Base-by-base conservation (phyloP, 192 early-diverging fungal species). In the Gamsiella multidivaricata region DNA sequence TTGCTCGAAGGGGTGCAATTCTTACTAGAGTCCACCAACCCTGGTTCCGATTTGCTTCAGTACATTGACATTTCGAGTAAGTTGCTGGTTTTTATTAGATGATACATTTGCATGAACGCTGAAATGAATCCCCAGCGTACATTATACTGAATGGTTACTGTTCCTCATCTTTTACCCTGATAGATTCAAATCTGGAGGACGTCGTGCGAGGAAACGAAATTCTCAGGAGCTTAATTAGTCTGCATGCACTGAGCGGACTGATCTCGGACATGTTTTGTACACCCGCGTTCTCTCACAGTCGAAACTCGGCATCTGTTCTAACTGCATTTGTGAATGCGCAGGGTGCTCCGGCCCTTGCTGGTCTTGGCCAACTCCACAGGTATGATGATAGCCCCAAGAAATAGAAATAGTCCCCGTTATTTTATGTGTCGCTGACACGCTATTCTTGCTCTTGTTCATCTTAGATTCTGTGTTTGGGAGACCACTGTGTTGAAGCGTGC, bases 231-330 rank as follows among this genome's bases (percentile, higher is more conserved):
- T 67, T 94, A 61, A 86, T 91, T 25, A 82, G 80, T 22, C 65
- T 95, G 10, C 83, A 91, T 33, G 88, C 87, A 2, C 80, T 88
- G 50, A 80, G 89, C 43, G 84, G 86, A 20, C 61, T 96, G 29
- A 62, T 92, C 14, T 86, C 90, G 8, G 92, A 94, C 63, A 83
- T 93, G 31, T 95, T 87, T 80, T 90, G 81, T 56, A 83, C 89
- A 0, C 86, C 91, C 22, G 61, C 82, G 8, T 83, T 90, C 52
- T 88, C 91, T 2, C 91, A 93, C 65, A 83, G 83, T 14, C 86
- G 87, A 39, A 89, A 85, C 59, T 86, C 88, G 34, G 65, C 79
- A 8, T 82, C 90, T 23, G 74, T 93, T 6, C 73, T 92, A 1
- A 79, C 86, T 23, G 87, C 86, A 23, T 91, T 96, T 32, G 70